Evolutionary conservation across 208 protist genomes (phyloP).

Genomic region (Tetramitus jugosus): DNA sequence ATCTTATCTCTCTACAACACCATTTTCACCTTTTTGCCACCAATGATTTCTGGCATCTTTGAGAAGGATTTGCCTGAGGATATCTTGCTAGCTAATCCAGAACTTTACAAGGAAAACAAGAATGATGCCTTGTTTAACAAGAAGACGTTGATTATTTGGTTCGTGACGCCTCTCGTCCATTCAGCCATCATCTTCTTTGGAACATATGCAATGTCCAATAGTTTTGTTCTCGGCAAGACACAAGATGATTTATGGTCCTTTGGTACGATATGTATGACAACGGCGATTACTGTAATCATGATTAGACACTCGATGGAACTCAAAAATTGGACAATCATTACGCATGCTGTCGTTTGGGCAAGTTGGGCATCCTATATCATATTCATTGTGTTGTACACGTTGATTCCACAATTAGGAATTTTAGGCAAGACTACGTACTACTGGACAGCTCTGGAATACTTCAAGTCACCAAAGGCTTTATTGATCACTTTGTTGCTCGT

Average conservation of each 20-base stretch:
- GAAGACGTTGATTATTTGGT: background rate
- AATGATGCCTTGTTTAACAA: background rate
- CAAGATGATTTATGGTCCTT: background rate
- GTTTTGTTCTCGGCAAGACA: too few relatives aligned
- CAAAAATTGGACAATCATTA: background rate
- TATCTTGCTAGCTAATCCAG: slow-evolving; percentile 32
- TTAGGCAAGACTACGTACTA: background rate
- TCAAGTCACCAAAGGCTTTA: background rate
- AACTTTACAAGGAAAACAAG: background rate
- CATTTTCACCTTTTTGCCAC: slow-evolving; percentile 65
- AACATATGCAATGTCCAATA: too few relatives aligned
- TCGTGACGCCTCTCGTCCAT: background rate
- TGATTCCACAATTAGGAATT: background rate
- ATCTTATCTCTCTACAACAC: slow-evolving; percentile 74
- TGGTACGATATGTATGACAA: background rate
- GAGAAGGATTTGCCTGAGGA: slow-evolving; percentile 75
- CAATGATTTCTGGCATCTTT: slow-evolving; percentile 76
- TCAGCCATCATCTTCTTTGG: background rate
- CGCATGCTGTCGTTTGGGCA: background rate
- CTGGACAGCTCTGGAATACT: background rate
- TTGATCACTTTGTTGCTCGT: background rate
- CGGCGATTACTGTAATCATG: background rate
- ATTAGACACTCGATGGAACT: background rate
- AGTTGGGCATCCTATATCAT: background rate
- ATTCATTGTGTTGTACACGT: background rate